Conservation (phyloP, 306 rosid genomes). For the Nissolia schottii region DNA sequence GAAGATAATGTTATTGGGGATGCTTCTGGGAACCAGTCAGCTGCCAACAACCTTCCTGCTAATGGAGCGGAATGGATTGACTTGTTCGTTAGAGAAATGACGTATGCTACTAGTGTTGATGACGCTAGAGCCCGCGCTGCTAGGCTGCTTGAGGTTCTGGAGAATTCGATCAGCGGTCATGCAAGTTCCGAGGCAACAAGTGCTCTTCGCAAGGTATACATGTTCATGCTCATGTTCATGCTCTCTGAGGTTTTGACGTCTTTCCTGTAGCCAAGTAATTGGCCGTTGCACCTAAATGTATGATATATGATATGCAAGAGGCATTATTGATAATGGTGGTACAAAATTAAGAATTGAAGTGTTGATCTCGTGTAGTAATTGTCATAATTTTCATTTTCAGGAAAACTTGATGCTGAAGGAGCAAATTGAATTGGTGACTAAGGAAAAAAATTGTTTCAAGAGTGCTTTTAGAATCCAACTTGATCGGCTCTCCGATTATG, state of each 20-base stretch:
- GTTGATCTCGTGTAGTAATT: neutral
- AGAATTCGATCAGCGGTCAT: slow-evolving; percentile 60
- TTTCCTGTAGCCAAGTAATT: neutral
- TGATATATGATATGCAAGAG: neutral
- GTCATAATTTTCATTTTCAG: slow-evolving; percentile 36
- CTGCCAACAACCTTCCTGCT: slow-evolving; percentile 47
- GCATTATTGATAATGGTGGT: neutral
- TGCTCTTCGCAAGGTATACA: slow-evolving; percentile 56
- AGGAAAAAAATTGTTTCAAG: slow-evolving; percentile 76
- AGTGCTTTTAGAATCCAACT: slow-evolving; percentile 79
- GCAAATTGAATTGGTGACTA: slow-evolving; percentile 60
- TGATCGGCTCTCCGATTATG: slow-evolving; percentile 80
- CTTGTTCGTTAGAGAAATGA: slow-evolving; percentile 77
- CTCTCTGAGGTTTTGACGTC: neutral
- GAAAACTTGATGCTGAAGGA: slow-evolving; percentile 80
- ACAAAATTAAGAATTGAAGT: neutral
- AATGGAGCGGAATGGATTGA: slow-evolving; percentile 91
- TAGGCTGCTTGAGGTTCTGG: slow-evolving; percentile 66
- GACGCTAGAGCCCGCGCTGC: slow-evolving; percentile 86
- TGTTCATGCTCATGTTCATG: neutral
- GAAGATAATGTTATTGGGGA: slow-evolving; percentile 30
- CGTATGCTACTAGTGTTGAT: slow-evolving; percentile 62
- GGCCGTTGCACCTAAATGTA: neutral
- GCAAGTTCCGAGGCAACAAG: slow-evolving; percentile 59
- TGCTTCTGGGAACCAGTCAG: slow-evolving; percentile 41